Evolutionary conservation across 2,329 filamentous ascomycete species (phyloP).

Genomic region (Berkeleyomyces basicola): DNA sequence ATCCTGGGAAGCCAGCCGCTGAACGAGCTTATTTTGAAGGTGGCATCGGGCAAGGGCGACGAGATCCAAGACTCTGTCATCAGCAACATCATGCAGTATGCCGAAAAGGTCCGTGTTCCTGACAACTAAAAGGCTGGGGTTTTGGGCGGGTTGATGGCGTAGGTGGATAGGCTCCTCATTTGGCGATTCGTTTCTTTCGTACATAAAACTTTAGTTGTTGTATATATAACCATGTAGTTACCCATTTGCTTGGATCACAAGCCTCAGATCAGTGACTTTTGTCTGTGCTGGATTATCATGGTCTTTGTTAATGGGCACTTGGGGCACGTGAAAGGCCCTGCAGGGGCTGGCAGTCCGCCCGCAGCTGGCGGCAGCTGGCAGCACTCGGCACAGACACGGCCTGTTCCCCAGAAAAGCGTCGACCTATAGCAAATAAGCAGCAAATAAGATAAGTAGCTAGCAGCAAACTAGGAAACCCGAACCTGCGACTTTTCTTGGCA

Average conservation of each 20-base stretch:
- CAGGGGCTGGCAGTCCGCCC: neutral
- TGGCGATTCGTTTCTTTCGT: neutral
- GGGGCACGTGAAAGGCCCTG: neutral
- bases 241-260: neutral
- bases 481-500: neutral
- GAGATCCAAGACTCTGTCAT: slow-evolving; percentile 61
- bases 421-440: neutral
- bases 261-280: neutral
- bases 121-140: slow-evolving; percentile 33
- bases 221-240: neutral
- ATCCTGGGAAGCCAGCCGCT: slow-evolving; percentile 78
- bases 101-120: slow-evolving; percentile 66
- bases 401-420: neutral
- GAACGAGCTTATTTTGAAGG: slow-evolving; percentile 75
- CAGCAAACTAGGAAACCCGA: neutral
- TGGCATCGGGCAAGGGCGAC: slow-evolving; percentile 73
- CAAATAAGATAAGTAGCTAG: no score
- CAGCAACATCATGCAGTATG: slow-evolving; percentile 69
- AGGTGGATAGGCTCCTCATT: neutral
- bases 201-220: neutral
- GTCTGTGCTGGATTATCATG: neutral
- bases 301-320: neutral
- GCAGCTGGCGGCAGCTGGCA: neutral
- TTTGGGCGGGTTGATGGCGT: neutral
- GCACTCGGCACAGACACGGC: neutral